Base-by-base conservation (phyloP, 2,329 filamentous ascomycete species). In the Fusarium sp. region DNA sequence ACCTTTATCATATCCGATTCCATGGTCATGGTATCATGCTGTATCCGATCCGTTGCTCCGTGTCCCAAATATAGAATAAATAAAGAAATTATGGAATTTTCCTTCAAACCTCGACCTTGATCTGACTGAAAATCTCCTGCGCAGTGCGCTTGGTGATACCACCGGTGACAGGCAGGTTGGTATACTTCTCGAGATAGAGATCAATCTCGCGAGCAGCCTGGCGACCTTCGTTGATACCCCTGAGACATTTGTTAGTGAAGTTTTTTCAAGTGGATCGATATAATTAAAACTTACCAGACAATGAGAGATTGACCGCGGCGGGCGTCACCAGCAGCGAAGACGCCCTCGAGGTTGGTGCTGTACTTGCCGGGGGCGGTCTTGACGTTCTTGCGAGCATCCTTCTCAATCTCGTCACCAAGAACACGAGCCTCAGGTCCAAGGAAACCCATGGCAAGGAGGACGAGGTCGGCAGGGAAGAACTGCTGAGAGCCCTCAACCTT, bases 371-470 rank as follows among this genome's bases (percentile, higher is more conserved):
- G 88, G 36, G 94, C 88, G 14, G 96, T 98, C 91, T 98, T 98
- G 85, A 98, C 92, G 83, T 98, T 98, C 90, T 97, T 98, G 80
- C 96, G 92, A 59, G 90, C 89, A 81, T 98, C 96, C 83, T 95
- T 95, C 85, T 98, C 95, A 73, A 98, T 92, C 45, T 93, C 89
- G n/a, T 94, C 92, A 57, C 94, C 94, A 45, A 98, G 89, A 44
- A 97, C 91, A 75, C 94, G 93, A 76, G 94, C 94, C 85, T 98
- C 96, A 12, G 95, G 95, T 15, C 96, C 96, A 73, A 98, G 85
- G 92, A 98, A 98, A 81, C 96, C 96, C 96, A 98, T 98, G 58
- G 96, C 97, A 55, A 98, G 87, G 49, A 98, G 90, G 49, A 98
- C 95, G 45, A 98, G 90, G 80, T 98, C 96, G 35, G 96, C 96